Evolutionary conservation across 225 moss, liverwort and hornwort genomes (phyloP).

Genomic region (Bryoerythrophyllum caledonicum): DNA sequence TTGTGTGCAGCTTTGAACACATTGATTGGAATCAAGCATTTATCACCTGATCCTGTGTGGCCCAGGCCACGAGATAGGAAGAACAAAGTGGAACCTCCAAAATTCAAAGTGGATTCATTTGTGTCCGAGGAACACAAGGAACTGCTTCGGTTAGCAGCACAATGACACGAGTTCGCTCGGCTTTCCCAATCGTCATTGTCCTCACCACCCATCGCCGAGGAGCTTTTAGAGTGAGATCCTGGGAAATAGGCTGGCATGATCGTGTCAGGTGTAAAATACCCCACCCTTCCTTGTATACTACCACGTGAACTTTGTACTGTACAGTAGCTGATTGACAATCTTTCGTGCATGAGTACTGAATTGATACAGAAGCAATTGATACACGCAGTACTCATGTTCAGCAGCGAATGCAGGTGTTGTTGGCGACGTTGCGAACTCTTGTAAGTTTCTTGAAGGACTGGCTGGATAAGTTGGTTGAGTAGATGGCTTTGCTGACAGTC

Average conservation of each 20-base stretch:
- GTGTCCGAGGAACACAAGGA: conserved; percentile 59
- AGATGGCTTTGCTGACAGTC: too few relatives aligned
- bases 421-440: not conserved
- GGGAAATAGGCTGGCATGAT: not conserved
- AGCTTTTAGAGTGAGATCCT: conserved; percentile 11
- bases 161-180: conserved; percentile 26
- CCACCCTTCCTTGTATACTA: conserved; percentile 39
- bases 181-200: conserved; percentile 11
- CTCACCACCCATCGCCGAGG: conserved; percentile 19
- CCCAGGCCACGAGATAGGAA: conserved; percentile 49
- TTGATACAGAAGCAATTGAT: not conserved
- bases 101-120: conserved; percentile 59
- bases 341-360: conserved; percentile 1
- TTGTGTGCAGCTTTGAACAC: conserved; percentile 57
- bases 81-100: conserved; percentile 32
- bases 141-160: conserved; percentile 59
- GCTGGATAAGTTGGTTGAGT: not conserved
- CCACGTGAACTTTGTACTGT: conserved; percentile 31
- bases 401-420: not conserved
- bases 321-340: conserved; percentile 28
- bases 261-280: not conserved
- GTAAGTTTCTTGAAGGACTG: too few relatives aligned
- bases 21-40: conserved; percentile 64
- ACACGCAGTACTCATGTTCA: conserved; percentile 17
- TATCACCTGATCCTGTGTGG: conserved; percentile 63